Evolutionary conservation across 192 early-diverging fungal species (phyloP), one percentile per base, ranked within the genome.

Genomic region (Coemansia sp.): DNA sequence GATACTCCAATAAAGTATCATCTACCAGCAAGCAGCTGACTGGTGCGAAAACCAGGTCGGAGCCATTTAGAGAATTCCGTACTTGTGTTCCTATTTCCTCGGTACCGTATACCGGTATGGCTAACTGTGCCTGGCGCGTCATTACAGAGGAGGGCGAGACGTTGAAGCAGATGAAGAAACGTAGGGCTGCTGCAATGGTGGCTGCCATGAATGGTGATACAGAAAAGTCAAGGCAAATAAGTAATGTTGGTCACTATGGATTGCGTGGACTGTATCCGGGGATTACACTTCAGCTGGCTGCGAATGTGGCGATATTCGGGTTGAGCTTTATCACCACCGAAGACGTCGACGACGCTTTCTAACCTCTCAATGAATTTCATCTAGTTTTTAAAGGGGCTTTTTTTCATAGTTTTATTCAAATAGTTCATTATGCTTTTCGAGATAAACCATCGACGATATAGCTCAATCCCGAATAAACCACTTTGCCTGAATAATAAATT

Each of bases 91-190:
- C 86, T 16, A 67, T 86, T 3, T 80, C 90, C 28, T 82, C 85
- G 30, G 78, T 89, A n/a, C 92, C 89, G 17, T 93, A 93, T 62
- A 84, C 85, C 0, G 90, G 90, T 16, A 84, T 92, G 63, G 59
- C 81, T n/a, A 88, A 93, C 60, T 85, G 86, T 18, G 61, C 81
- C 16, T 89, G 87, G 71, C 80, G 84, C 31, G 89, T 93, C 36
- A 77, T 91, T 48, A 83, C 85, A 22, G 92, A 93, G 73, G 92
- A 93, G 64, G 92, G 92, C 5, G 85, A 84, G 29, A 69, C 74
- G 10, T 52, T 77, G 18, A 61, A 56, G 28, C 51, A 60, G 12
- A 56, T 72, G 59, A 56, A 54, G 56, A 70, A 59, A 40, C 66
- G 69, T 28, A 40, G 55, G 25, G 52, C 62, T 50, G 60, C 62